A percentile compares a stretch with the other conserved stretches of the same genome.
Conservation (phyloP, 2,329 filamentous ascomycete species). For the Fusarium neocosmosporiellum region DNA sequence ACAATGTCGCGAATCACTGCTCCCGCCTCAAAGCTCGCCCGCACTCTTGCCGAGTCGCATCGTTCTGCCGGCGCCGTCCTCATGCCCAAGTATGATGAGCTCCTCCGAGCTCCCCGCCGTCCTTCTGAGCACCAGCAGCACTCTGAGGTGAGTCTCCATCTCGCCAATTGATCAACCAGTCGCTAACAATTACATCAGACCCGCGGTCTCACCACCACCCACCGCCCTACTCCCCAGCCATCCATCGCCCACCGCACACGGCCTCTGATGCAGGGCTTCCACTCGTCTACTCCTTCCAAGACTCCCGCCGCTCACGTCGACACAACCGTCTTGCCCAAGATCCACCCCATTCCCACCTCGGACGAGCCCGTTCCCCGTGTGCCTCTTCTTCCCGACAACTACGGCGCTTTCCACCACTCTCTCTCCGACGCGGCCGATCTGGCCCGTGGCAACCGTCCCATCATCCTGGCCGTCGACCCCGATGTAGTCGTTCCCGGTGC, state of each 20-base stretch:
- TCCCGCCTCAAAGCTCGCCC: conserved; percentile 61
- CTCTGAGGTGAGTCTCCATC: conserved; percentile 52
- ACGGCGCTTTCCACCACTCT: conserved; percentile 53
- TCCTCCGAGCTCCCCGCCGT: conserved; percentile 50
- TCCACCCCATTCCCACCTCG: conserved; percentile 46
- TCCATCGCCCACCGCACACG: conserved; percentile 58
- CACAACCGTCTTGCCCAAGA: conserved; percentile 63
- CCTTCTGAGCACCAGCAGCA: conserved; percentile 46
- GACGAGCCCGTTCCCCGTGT: conserved; percentile 61
- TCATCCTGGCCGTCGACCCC: conserved; percentile 68
- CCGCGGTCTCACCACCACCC: conserved; percentile 59
- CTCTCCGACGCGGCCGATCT: conserved; percentile 57
- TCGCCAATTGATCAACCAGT: neutral
- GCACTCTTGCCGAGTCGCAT: conserved; percentile 58
- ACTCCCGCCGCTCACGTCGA: conserved; percentile 58
- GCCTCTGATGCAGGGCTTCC: conserved; percentile 74
- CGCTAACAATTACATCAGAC: conserved; percentile 43
- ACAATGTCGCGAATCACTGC: conserved; percentile 63
- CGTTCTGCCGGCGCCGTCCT: conserved; percentile 53
- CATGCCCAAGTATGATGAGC: conserved; percentile 62
- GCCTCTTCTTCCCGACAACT: conserved; percentile 71
- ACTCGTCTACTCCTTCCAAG: conserved; percentile 58
- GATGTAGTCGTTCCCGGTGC: conserved; percentile 62
- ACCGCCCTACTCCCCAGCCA: conserved; percentile 60
- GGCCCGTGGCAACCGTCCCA: conserved; percentile 56